These are phyloP conservation scores for Maudiozyma pseudohumilis DNA, from an alignment of 805 yeast genomes.

Conservation along the genomic window DNA sequence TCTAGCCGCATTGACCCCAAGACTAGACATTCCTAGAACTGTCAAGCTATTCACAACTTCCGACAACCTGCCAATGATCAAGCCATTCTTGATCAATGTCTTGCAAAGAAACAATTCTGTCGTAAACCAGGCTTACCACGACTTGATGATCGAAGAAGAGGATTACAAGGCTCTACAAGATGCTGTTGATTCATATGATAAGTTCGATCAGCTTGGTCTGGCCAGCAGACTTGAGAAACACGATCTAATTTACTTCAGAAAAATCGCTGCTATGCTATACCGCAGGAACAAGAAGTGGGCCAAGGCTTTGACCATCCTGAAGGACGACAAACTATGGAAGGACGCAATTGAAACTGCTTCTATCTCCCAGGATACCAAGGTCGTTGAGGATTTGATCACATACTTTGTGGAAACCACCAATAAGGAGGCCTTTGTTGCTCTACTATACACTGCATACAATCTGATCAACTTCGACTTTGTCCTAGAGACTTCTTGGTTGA, in stretches of 20 bases:
- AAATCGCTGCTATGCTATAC: slow-evolving; percentile 88
- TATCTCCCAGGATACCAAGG: slow-evolving; percentile 62
- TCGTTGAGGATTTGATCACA: slow-evolving; percentile 78
- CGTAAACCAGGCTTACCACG: slow-evolving; percentile 93
- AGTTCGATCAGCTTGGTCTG: slow-evolving; percentile 84
- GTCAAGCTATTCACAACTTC: slow-evolving; percentile 90
- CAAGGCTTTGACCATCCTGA: slow-evolving; percentile 79
- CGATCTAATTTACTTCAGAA: slow-evolving; percentile 84
- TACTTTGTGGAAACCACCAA: slow-evolving; percentile 96
- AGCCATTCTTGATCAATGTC: slow-evolving; percentile 88
- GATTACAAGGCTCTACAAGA: slow-evolving; percentile 84
- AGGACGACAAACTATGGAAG: slow-evolving; percentile 88
- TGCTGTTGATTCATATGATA: slow-evolving; percentile 80
- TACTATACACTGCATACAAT: slow-evolving; percentile 77
- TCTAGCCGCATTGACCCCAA: slow-evolving; percentile 72
- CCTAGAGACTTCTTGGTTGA: slow-evolving; percentile 84
- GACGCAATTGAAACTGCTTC: slow-evolving; percentile 92
- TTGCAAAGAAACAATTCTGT: slow-evolving; percentile 81
- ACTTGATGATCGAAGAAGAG: slow-evolving; percentile 89
- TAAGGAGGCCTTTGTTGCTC: slow-evolving; percentile 88
- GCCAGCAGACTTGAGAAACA: slow-evolving; percentile 92
- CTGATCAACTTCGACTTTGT: slow-evolving; percentile 74
- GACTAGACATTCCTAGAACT: slow-evolving; percentile 89
- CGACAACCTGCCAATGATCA: slow-evolving; percentile 91
- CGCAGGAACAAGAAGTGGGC: slow-evolving; percentile 89